These are phyloP conservation scores for Aureobasidium leucospermi DNA, from an alignment of 2,329 filamentous ascomycete genomes.

Conservation along the genomic window DNA sequence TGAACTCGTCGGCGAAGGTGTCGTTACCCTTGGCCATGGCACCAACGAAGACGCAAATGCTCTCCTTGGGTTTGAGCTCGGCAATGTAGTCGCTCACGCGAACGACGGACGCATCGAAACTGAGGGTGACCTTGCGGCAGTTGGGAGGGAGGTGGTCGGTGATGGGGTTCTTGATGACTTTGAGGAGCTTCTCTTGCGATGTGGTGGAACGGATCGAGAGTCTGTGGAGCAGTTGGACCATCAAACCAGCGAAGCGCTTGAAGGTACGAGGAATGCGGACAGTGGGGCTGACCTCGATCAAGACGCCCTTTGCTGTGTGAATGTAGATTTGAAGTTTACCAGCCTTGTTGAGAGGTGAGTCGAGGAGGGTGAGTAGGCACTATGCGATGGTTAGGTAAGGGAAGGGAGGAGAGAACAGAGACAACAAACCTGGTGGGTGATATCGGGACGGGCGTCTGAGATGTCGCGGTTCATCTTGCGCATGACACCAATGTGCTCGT, in stretches of 20 bases:
- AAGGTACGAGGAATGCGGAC: conserved; percentile 97
- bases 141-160: conserved; percentile 94
- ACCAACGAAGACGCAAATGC: conserved; percentile 94
- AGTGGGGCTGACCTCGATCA: conserved; percentile 97
- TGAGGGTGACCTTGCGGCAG: conserved; percentile 94
- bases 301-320: conserved; percentile 90
- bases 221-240: conserved; percentile 95
- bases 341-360: conserved; percentile 97
- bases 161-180: conserved; percentile 96
- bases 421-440: conserved; percentile 84
- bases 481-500: conserved; percentile 98
- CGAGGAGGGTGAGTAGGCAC: conserved; percentile 94
- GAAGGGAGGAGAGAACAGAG: neutral
- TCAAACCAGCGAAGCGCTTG: conserved; percentile 95
- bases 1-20: conserved; percentile 87
- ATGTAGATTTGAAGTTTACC: conserved; percentile 98
- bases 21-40: conserved; percentile 97
- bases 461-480: conserved; percentile 99
- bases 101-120: conserved; percentile 83
- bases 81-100: conserved; percentile 85
- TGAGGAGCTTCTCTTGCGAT: conserved; percentile 93
- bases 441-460: conserved; percentile 93
- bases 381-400: conserved; percentile 33
- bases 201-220: conserved; percentile 94
- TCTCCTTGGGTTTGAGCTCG: conserved; percentile 71